phyloP scores from a whole-genome alignment of 805 yeast genomes.

The Schwanniomyces pseudopolymorphus region DNA sequence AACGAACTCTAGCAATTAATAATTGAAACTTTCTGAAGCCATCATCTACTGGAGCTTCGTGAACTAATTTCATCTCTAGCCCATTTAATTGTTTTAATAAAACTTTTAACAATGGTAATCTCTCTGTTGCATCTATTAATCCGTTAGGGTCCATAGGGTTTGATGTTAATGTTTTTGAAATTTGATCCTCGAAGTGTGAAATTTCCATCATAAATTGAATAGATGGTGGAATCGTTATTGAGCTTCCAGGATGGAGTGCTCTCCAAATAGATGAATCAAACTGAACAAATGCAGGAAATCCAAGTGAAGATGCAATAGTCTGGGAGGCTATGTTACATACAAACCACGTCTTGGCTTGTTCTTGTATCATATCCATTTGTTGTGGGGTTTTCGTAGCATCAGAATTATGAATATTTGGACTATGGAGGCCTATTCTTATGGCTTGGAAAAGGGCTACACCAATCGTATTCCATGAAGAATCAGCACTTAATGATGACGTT shows the following conservation, averaged over 20 bases:
- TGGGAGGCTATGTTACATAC: constrained; percentile 89
- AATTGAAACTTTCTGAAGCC: constrained; percentile 69
- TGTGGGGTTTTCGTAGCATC: constrained; percentile 22
- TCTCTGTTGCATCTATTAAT: constrained; percentile 63
- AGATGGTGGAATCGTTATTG: constrained; percentile 49
- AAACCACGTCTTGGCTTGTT: constrained; percentile 91
- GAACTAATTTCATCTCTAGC: constrained; percentile 55
- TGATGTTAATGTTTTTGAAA: constrained; percentile 71
- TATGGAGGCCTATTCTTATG: constrained; percentile 84
- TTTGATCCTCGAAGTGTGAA: constrained; percentile 83
- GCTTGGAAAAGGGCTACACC: constrained; percentile 95
- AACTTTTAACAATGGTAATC: constrained; percentile 71
- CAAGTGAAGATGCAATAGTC: constrained; percentile 86
- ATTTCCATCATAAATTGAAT: constrained; percentile 78
- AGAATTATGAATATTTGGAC: constrained; percentile 48
- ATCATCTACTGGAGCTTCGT: constrained; percentile 48
- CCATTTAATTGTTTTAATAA: constrained; percentile 73
- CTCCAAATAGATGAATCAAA: constrained; percentile 70
- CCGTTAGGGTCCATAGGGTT: constrained; percentile 68
- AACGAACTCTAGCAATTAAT: constrained; percentile 74
- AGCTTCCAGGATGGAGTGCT: constrained; percentile 50
- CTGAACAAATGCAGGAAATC: constrained; percentile 89
- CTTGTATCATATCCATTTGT: constrained; percentile 53
- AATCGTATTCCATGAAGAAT: constrained; percentile 92
- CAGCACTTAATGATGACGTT: constrained; percentile 91